Base-by-base conservation (phyloP, 2,329 filamentous ascomycete genomes). In the Pezicula radicicola region DNA sequence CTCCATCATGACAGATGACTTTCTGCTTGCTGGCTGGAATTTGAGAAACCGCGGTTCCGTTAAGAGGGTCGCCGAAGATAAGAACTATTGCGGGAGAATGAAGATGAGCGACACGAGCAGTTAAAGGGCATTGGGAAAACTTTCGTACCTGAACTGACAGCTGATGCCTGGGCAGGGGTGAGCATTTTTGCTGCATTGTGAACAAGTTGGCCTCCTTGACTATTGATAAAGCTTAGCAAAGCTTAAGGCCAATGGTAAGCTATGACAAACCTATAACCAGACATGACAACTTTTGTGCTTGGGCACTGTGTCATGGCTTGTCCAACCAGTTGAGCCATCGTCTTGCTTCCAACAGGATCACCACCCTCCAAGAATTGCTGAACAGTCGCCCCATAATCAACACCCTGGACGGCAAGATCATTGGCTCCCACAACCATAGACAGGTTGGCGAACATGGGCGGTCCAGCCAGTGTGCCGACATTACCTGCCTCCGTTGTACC, bases 401-500 rank as follows among this genome's bases (percentile, higher is more conserved):
- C 42, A 25, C 42, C 42, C 25, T 45, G 42, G 4, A 45, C 42
- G 27, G 42, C 42, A 12, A 45, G 42, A n/a, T 30, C 27, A n/a
- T 45, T 30, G 4, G 21, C 25, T n/a, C 42, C 42, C 25, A 45
- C 42, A 7, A 28, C 27, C 42, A 45, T 45, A n/a, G 42, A 45
- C 1, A 82, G 62, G 3, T 71, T 70, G 45, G 72, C 49, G 49
- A 59, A 62, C 46, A 57, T 55, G 25, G 55, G 56, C n/a, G 62
- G 59, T n/a, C 62, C 62, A 7, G 58, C 57, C 12, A 61, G 56
- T 3, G 52, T 52, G 8, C 65, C 65, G 66, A 76, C 69, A 57
- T 75, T 73, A 12, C 73, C 74, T 13, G 60, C 51, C 53, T 76
- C 74, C n/a, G 70, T 72, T n/a, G 72, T 74, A 21, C 71, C 73